phyloP scores from a whole-genome alignment of 225 moss, liverwort and hornwort genomes.

The Bryoerythrophyllum caledonicum region DNA sequence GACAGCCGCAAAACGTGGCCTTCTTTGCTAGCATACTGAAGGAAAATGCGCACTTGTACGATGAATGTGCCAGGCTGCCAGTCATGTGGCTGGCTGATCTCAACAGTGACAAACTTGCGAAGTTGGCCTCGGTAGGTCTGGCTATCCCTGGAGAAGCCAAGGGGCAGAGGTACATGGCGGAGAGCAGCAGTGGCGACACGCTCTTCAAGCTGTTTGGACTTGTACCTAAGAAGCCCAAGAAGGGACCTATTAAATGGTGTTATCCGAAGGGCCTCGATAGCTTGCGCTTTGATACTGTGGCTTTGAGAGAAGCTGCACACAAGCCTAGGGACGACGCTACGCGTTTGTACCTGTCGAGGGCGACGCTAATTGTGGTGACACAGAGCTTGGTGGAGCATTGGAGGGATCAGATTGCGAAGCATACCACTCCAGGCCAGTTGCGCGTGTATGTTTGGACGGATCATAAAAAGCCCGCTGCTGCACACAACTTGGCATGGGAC shows the following conservation, averaged over 20 bases:
- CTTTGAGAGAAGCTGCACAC: constrained; percentile 70
- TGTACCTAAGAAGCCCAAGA: constrained; percentile 58
- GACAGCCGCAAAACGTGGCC: constrained; percentile 66
- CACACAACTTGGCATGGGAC: constrained; percentile 95
- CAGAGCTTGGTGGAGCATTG: constrained; percentile 94
- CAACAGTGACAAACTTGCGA: constrained; percentile 56
- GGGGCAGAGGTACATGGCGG: constrained; percentile 57
- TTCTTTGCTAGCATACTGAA: constrained; percentile 86
- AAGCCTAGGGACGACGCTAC: constrained; percentile 86
- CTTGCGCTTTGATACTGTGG: constrained; percentile 68
- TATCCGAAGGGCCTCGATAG: constrained; percentile 83
- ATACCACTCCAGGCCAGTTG: constrained; percentile 78
- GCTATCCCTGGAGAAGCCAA: constrained; percentile 68
- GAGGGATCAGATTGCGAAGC: constrained; percentile 79
- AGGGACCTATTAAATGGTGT: constrained; percentile 75
- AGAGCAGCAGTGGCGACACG: constrained; percentile 58
- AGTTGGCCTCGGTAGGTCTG: constrained; percentile 71
- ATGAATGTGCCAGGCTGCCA: constrained; percentile 59
- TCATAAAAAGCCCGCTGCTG: constrained; percentile 82
- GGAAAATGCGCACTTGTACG: constrained; percentile 67
- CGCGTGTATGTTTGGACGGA: constrained; percentile 90
- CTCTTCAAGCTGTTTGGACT: constrained; percentile 81
- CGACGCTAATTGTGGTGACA: constrained; percentile 92
- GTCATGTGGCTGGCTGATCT: constrained; percentile 77
- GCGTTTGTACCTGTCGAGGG: constrained; percentile 86